Conservation (phyloP, 192 early-diverging fungal species). For the Backusella parvicylindrica region DNA sequence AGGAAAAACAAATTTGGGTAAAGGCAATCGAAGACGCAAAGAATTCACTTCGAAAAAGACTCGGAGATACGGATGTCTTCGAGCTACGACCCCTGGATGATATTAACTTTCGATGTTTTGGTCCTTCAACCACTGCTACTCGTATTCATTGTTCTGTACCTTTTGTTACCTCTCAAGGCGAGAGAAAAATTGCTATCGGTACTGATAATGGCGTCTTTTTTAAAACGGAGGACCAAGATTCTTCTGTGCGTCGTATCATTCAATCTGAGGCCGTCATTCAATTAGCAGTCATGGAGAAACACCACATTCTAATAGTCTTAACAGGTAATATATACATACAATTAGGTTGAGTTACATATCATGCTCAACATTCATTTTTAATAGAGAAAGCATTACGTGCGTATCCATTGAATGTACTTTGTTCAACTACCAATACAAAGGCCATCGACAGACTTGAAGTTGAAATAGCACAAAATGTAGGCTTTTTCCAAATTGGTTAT, state of each 20-base stretch:
- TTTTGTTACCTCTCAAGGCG: slow-evolving; percentile 32
- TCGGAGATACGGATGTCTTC: slow-evolving; percentile 42
- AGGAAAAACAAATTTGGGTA: slow-evolving; percentile 77
- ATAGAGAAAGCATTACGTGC: slow-evolving; percentile 64
- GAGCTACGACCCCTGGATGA: slow-evolving; percentile 51
- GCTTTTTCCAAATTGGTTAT: slow-evolving; percentile 27
- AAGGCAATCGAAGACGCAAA: slow-evolving; percentile 74
- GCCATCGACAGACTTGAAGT: slow-evolving; percentile 34
- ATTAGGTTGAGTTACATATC: not conserved
- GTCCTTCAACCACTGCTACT: slow-evolving; percentile 23
- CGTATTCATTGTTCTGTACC: slow-evolving; percentile 55
- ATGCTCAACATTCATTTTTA: not conserved
- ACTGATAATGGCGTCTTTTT: slow-evolving; percentile 81
- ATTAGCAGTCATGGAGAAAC: slow-evolving; percentile 78
- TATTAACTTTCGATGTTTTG: slow-evolving; percentile 37
- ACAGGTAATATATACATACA: slow-evolving; percentile 54
- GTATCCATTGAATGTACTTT: slow-evolving; percentile 75
- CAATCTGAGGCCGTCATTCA: slow-evolving; percentile 74
- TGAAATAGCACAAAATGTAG: slow-evolving; percentile 21
- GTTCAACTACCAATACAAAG: slow-evolving; percentile 54
- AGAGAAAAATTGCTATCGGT: slow-evolving; percentile 71
- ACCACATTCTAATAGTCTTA: slow-evolving; percentile 77
- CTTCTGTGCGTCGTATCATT: slow-evolving; percentile 54
- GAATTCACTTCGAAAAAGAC: slow-evolving; percentile 28
- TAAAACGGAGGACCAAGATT: slow-evolving; percentile 43